These are phyloP conservation scores for Nigrospora osmanthi DNA, from an alignment of 2,329 filamentous ascomycete species.

Conservation along the genomic window DNA sequence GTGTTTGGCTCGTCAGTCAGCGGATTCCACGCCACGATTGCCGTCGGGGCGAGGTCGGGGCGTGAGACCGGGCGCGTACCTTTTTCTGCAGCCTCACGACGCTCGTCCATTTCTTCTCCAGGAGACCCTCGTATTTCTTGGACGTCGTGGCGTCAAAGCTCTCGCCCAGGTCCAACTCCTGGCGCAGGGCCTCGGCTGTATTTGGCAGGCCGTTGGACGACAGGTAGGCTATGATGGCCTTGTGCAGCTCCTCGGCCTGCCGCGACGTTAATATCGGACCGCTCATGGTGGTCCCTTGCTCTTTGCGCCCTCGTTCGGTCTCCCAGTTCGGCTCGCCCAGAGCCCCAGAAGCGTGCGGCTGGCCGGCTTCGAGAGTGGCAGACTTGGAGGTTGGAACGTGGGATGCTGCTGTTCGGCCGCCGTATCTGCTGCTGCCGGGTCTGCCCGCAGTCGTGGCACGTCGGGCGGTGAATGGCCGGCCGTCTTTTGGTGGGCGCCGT, in stretches of 20 bases:
- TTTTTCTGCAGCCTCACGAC: constrained; percentile 94
- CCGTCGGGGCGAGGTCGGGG: too few species aligned
- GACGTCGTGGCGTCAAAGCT: constrained; percentile 71
- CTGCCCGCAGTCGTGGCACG: too few species aligned
- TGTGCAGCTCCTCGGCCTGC: constrained; percentile 48
- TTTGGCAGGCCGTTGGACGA: constrained; percentile 63
- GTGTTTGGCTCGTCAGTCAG: constrained; percentile 2
- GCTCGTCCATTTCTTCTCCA: constrained; percentile 99
- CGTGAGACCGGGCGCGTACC: constrained; percentile 36
- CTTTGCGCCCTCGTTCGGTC: too few species aligned
- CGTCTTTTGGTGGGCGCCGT: too few species aligned
- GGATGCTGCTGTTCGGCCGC: constrained; percentile 1
- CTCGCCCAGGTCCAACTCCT: constrained; percentile 66
- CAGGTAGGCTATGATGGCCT: constrained; percentile 87
- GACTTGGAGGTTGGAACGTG: too few species aligned
- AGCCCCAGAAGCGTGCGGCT: too few species aligned
- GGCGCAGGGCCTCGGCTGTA: constrained; percentile 62
- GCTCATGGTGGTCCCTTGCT: constrained; percentile 9
- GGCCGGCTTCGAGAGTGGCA: too few species aligned
- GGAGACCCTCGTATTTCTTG: constrained; percentile 88
- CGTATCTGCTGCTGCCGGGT: too few species aligned
- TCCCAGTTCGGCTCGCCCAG: too few species aligned
- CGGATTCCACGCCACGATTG: too few species aligned
- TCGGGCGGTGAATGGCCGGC: too few species aligned
- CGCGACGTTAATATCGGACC: constrained; percentile 21